Evolutionary conservation across 1,284 basidiomycete species (phyloP).

Genomic region (Cryptococcus sp.): DNA sequence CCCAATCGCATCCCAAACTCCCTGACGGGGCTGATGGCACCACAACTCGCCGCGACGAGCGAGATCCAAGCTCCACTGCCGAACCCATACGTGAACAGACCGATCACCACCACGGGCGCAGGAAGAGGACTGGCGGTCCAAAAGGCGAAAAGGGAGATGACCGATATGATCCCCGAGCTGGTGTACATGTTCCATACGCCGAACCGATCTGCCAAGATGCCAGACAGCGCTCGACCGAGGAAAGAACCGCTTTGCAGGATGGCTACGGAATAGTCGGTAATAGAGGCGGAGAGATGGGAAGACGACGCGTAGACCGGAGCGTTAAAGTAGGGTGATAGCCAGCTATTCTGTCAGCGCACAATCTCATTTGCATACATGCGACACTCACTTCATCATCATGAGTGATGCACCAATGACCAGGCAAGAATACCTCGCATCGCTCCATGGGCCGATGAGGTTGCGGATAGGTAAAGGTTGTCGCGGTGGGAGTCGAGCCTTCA

Average conservation of each 20-base stretch:
- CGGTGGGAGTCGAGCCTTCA: conserved; percentile 39
- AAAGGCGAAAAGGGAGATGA: conserved; percentile 33
- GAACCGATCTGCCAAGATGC: conserved; percentile 32
- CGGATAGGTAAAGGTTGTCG: conserved; percentile 30
- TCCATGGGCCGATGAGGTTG: conserved; percentile 31
- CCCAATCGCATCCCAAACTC: conserved; percentile 44
- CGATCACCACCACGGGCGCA: conserved; percentile 31
- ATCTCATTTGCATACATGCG: not conserved
- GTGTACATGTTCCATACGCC: conserved; percentile 40
- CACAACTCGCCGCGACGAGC: conserved; percentile 35
- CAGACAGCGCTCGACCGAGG: conserved; percentile 32
- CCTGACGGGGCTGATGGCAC: conserved; percentile 34
- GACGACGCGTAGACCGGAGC: conserved; percentile 24
- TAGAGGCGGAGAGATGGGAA: conserved; percentile 18
- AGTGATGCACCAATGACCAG: conserved; percentile 26
- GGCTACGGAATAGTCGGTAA: conserved; percentile 34
- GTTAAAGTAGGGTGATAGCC: conserved; percentile 35
- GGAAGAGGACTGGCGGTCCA: conserved; percentile 33
- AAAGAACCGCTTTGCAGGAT: conserved; percentile 38
- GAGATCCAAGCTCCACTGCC: conserved; percentile 38
- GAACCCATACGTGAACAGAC: conserved; percentile 34
- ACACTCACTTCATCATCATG: conserved; percentile 32
- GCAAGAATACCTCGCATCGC: conserved; percentile 25
- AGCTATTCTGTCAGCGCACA: conserved; percentile 14
- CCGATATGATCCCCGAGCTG: conserved; percentile 16